Conservation (phyloP, 2,329 filamentous ascomycete species). For the Pyrenochaeta sp. region DNA sequence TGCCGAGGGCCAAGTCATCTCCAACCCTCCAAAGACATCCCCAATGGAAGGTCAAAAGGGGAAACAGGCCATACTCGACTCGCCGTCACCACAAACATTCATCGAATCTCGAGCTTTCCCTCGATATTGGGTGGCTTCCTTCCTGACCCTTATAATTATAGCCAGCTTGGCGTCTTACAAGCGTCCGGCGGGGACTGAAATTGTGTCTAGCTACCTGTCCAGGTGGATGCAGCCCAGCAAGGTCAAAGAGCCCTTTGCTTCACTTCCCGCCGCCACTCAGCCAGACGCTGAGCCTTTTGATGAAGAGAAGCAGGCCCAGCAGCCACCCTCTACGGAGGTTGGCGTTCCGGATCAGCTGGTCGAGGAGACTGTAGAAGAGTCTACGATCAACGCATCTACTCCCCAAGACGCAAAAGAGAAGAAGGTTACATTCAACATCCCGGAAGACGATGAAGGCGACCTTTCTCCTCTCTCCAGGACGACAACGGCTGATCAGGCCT, state of each 20-base stretch:
- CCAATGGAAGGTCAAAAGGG: slow-evolving; percentile 16
- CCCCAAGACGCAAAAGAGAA: slow-evolving; percentile 38
- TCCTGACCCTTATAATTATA: slow-evolving; percentile 19
- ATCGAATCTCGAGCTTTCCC: slow-evolving; percentile 19
- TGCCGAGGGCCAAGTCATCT: slow-evolving; percentile 27
- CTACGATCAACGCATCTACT: slow-evolving; percentile 6
- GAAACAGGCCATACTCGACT: slow-evolving; percentile 26
- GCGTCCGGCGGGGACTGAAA: slow-evolving; percentile 14
- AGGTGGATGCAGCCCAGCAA: slow-evolving; percentile 19
- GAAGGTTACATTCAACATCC: slow-evolving; percentile 45
- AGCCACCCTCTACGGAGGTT: slow-evolving; percentile 9
- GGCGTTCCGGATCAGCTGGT: slow-evolving; percentile 4
- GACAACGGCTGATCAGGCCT: slow-evolving; percentile 41
- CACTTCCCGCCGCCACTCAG: slow-evolving; percentile 14
- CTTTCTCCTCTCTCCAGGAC: slow-evolving; percentile 44
- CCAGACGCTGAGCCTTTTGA: slow-evolving; percentile 7
- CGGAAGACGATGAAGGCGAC: slow-evolving; percentile 43
- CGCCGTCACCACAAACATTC: slow-evolving; percentile 23
- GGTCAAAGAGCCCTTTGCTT: slow-evolving; percentile 10
- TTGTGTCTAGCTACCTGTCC: slow-evolving; percentile 23
- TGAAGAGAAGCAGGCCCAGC: slow-evolving; percentile 6
- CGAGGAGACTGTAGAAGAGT: slow-evolving; percentile 11
- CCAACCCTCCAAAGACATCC: slow-evolving; percentile 29
- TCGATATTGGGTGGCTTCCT: slow-evolving; percentile 13
- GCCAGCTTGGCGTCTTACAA: slow-evolving; percentile 20